These are phyloP conservation scores for Ophiostoma ulmi DNA, from an alignment of 2,329 filamentous ascomycete genomes.

Conservation along the genomic window DNA sequence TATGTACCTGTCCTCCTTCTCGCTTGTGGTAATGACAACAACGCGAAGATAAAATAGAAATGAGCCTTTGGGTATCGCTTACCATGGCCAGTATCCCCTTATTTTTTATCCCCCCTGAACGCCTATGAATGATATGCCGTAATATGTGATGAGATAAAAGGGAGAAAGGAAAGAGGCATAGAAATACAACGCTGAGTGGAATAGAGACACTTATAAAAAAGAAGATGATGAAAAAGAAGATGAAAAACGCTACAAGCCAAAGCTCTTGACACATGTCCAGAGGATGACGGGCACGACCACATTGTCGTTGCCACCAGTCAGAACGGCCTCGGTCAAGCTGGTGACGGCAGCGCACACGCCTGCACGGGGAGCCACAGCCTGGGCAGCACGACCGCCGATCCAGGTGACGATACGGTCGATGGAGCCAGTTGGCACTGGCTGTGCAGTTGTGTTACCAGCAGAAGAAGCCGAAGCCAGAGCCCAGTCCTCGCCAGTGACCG, in stretches of 20 bases:
- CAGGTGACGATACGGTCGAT: conserved; percentile 28
- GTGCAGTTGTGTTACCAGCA: background rate
- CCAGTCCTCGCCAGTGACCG: conserved; percentile 51
- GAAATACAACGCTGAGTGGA: background rate
- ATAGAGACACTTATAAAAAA: background rate
- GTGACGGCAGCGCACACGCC: conserved; percentile 69
- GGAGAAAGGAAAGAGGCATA: background rate
- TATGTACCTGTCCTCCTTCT: background rate
- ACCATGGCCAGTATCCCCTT: background rate
- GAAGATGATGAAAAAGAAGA: background rate
- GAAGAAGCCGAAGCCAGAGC: background rate
- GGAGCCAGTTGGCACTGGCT: background rate
- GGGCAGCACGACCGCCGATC: conserved; percentile 13
- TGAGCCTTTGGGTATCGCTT: conserved; percentile 10
- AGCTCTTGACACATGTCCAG: conserved; percentile 83
- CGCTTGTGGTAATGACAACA: background rate
- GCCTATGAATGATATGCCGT: background rate
- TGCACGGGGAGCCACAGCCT: conserved; percentile 65
- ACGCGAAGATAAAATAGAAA: background rate
- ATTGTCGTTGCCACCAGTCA: conserved; percentile 97
- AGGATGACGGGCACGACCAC: conserved; percentile 90
- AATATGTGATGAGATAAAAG: background rate
- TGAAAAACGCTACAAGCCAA: conserved; percentile 48
- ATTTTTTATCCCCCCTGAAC: background rate
- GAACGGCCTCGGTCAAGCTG: conserved; percentile 87